Evolutionary conservation across 305 asterid genomes (phyloP).

Genomic region (Rubia occidens): DNA sequence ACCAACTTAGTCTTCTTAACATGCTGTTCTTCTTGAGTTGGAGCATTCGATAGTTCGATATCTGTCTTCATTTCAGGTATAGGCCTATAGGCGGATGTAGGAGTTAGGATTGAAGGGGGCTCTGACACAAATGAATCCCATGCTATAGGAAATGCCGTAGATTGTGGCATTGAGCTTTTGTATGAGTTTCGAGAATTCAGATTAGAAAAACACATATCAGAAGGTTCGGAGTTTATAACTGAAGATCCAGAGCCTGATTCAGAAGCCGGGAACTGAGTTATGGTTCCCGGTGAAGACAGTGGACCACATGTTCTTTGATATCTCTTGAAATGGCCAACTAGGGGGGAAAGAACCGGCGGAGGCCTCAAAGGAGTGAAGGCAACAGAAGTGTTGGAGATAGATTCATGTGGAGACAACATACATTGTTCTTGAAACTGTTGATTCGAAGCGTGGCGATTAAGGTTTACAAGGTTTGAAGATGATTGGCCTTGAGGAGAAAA

Average conservation of each 20-base stretch:
- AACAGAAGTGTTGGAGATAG: background rate
- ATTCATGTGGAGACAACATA: constrained; percentile 10
- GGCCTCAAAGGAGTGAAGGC: constrained; percentile 16
- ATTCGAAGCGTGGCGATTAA: constrained; percentile 8
- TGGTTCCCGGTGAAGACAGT: background rate
- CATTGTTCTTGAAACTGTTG: constrained; percentile 4
- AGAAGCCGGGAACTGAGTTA: constrained; percentile 8
- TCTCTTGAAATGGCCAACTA: constrained; percentile 16
- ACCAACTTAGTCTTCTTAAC: constrained; percentile 1
- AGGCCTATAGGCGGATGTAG: constrained; percentile 14
- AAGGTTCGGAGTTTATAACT: background rate
- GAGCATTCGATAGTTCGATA: constrained; percentile 23
- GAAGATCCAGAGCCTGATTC: constrained; percentile 22
- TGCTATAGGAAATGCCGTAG: constrained; percentile 5
- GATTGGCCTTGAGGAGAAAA: constrained; percentile 3
- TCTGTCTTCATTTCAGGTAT: constrained; percentile 11
- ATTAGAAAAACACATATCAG: constrained; percentile 2
- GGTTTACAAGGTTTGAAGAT: constrained; percentile 11
- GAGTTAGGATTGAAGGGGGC: constrained; percentile 36
- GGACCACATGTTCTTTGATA: constrained; percentile 14
- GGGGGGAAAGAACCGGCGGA: constrained; percentile 26
- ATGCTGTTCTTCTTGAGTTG: constrained; percentile 23
- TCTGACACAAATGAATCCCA: constrained; percentile 12
- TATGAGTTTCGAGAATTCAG: constrained; percentile 13
- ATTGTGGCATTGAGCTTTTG: constrained; percentile 14